Evolutionary conservation across 495 filamentous ascomycete species (phyloP).

Genomic region (Rostrohypoxylon terebratum): DNA sequence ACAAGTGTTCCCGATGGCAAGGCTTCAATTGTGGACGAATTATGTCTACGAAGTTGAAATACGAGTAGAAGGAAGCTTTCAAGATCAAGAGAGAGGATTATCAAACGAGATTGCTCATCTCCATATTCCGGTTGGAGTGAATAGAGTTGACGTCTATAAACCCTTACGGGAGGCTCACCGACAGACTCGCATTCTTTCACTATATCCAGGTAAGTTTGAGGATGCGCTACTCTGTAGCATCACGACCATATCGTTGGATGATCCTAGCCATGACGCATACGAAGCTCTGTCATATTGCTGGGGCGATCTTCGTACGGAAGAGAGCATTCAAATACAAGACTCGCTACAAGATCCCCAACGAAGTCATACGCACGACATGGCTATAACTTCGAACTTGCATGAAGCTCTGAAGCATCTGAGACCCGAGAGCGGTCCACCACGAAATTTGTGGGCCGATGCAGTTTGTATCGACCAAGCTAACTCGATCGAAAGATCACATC

Average conservation of each 20-base stretch:
- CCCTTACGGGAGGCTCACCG: neutral
- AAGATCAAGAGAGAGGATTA: neutral
- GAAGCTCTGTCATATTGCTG: conserved; percentile 8
- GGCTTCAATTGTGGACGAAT: neutral
- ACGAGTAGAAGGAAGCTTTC: neutral
- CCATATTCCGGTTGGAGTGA: neutral
- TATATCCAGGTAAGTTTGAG: neutral
- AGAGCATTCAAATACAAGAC: neutral
- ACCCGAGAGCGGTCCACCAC: neutral
- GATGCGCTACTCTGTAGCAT: conserved; percentile 4
- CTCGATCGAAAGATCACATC: neutral
- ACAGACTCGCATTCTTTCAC: conserved; percentile 4
- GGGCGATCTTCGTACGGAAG: neutral
- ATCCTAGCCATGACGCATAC: neutral
- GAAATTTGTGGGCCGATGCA: neutral
- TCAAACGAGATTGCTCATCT: neutral
- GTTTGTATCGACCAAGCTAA: conserved; percentile 2
- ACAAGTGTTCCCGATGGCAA: neutral
- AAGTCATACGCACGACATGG: neutral
- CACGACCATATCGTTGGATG: neutral
- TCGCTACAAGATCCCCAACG: neutral
- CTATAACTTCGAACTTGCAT: neutral
- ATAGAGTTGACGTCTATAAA: neutral
- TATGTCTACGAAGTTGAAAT: neutral
- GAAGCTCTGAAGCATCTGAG: neutral